phyloP scores from a whole-genome alignment of 2,329 filamentous ascomycete species.

The Penicillium sp. region DNA sequence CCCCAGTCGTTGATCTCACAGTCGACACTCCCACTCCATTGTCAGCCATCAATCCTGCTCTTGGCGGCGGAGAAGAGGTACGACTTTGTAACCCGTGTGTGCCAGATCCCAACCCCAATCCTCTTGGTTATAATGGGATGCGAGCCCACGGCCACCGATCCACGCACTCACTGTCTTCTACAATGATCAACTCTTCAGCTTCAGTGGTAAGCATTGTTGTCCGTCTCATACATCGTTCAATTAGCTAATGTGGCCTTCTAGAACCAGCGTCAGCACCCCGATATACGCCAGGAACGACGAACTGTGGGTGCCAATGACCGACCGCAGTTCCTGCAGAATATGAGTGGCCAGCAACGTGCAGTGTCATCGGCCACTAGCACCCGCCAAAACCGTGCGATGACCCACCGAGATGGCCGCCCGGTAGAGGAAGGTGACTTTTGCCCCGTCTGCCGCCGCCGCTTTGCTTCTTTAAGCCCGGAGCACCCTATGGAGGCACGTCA shows the following conservation, averaged over 20 bases:
- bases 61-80: slow-evolving; percentile 68
- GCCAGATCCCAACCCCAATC: slow-evolving; percentile 66
- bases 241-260: neutral
- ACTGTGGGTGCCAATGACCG: slow-evolving; percentile 28
- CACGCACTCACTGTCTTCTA: slow-evolving; percentile 22
- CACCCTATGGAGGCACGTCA: slow-evolving; percentile 46
- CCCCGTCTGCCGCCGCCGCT: slow-evolving; percentile 45
- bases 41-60: slow-evolving; percentile 46
- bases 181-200: slow-evolving; percentile 9
- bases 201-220: slow-evolving; percentile 5
- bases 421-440: slow-evolving; percentile 48
- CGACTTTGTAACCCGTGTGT: slow-evolving; percentile 73
- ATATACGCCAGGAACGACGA: slow-evolving; percentile 24
- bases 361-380: neutral
- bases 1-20: slow-evolving; percentile 51
- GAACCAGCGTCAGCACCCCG: slow-evolving; percentile 1
- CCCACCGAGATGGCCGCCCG: slow-evolving; percentile 4
- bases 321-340: slow-evolving; percentile 17
- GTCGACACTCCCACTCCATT: slow-evolving; percentile 37
- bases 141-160: slow-evolving; percentile 24
- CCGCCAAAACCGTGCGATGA: neutral
- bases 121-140: slow-evolving; percentile 36
- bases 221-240: neutral
- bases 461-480: slow-evolving; percentile 41
- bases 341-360: slow-evolving; percentile 1